Evolutionary conservation across 2,329 filamentous ascomycete genomes (phyloP), one percentile per base, ranked within the genome.

Genomic region (Cladophialophora bantiana): DNA sequence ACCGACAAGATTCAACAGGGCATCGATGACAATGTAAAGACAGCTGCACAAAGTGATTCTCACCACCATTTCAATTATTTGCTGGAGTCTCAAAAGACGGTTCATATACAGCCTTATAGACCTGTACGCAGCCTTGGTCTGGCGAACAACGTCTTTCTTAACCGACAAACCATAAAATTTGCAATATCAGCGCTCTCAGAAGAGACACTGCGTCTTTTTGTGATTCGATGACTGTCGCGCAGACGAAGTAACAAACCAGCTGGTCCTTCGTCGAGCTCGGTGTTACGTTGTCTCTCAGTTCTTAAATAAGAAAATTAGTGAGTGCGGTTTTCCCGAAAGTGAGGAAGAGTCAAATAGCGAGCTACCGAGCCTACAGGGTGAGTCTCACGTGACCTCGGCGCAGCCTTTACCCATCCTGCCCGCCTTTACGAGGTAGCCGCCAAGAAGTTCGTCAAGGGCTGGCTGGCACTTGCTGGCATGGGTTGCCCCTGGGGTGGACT

Each of bases 21-120:
- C 65, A 58, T 68, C 65, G 40, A 68, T 68, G 12, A 62, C 54
- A 36, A 68, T 62, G 65, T 68, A 68, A 34, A 68, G 32, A 57
- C 55, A 57, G 6, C 32, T 45, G 57, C 56, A 65, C 34, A 32
- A 56, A 18, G 34, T 45, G 50, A 61, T 31, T 57, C 13, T 4
- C 18, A 68, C 35, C 18, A 34, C 42, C 34, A 55, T 60, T 57
- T 68, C 62, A 36, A 68, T 66, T 18, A 65, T 56, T 13, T 62
- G 40, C 65, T 62, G 62, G 32, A 62, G 38, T 35, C 45, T 68
- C 65, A 65, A 68, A 68, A 26, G 65, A 68, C 20, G 31, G 48
- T 26, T 50, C 55, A 61, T 56, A 57, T 35, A 61, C 65, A 35
- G 48, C 38, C 40, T 68, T 56, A 31, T 38, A 31, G 40, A 40